A percentile compares a stretch with the other conserved stretches of the same genome.
These are phyloP conservation scores for Amylocarpus encephaloides DNA, from an alignment of 2,329 filamentous ascomycete genomes.

Conservation along the genomic window DNA sequence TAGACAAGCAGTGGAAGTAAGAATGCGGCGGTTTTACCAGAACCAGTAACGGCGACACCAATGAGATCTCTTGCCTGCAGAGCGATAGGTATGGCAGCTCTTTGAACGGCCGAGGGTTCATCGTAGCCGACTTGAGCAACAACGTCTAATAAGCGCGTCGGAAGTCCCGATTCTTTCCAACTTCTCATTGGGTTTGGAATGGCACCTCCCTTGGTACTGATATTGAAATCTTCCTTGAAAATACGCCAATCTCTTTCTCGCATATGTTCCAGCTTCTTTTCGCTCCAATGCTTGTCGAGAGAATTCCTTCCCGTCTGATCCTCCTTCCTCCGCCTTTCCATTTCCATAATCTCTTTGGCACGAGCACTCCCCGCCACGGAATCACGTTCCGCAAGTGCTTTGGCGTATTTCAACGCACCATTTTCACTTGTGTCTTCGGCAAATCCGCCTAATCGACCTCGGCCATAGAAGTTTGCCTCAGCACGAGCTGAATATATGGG, in stretches of 20 bases:
- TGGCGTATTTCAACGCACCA: conserved; percentile 52
- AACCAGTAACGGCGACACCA: conserved; percentile 95
- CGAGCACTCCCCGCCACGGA: conserved; percentile 67
- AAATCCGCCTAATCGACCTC: conserved; percentile 62
- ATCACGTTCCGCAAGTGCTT: conserved; percentile 69
- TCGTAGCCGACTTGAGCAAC: conserved; percentile 81
- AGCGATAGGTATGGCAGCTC: conserved; percentile 92
- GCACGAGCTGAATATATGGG: conserved; percentile 67
- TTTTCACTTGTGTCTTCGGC: conserved; percentile 51
- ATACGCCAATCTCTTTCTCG: conserved; percentile 97
- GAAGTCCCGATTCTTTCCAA: conserved; percentile 81
- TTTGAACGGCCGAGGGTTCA: conserved; percentile 86
- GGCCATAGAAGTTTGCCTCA: conserved; percentile 63
- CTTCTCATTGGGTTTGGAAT: conserved; percentile 95
- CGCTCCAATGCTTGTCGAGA: conserved; percentile 90
- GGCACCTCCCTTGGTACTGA: conserved; percentile 82
- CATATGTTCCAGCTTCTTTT: conserved; percentile 90
- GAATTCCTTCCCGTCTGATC: conserved; percentile 64
- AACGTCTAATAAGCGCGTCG: conserved; percentile 70
- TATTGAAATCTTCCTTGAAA: conserved; percentile 99
- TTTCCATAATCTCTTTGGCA: conserved; percentile 75
- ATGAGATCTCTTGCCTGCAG: conserved; percentile 92
- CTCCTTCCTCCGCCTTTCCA: conserved; percentile 72
- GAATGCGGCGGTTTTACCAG: conserved; percentile 96
- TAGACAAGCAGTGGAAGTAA: conserved; percentile 87